These are phyloP conservation scores for Strigomonas galati DNA, from an alignment of 208 protist species.

Conservation along the genomic window DNA sequence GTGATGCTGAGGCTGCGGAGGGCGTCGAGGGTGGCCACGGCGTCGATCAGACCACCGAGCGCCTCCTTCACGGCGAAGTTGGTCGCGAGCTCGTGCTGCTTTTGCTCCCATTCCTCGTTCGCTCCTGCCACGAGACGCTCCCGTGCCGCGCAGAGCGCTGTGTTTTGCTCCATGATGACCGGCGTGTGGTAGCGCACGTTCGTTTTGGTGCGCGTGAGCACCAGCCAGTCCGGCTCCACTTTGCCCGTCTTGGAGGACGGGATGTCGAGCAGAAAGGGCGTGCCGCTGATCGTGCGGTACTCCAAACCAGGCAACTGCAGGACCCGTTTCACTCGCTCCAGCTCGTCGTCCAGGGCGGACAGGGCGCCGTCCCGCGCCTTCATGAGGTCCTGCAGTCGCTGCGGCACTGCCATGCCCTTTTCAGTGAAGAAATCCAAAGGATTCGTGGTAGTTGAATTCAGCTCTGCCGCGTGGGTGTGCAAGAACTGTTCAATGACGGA, in stretches of 20 bases:
- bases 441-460: slow-evolving; percentile 43
- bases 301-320: slow-evolving; percentile 61
- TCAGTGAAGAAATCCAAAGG: slow-evolving; percentile 64
- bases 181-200: slow-evolving; percentile 84
- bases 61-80: slow-evolving; percentile 26
- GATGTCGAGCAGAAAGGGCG: slow-evolving; percentile 76
- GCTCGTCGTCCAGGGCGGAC: slow-evolving; percentile 49
- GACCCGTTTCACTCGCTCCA: slow-evolving; percentile 38
- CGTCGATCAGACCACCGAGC: slow-evolving; percentile 37
- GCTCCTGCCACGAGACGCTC: slow-evolving; percentile 66
- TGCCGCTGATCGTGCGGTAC: slow-evolving; percentile 78
- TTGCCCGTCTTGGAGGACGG: slow-evolving; percentile 41
- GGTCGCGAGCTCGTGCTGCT: slow-evolving; percentile 31
- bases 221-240: slow-evolving; percentile 62
- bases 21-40: slow-evolving; percentile 57
- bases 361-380: slow-evolving; percentile 35
- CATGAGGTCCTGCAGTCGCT: slow-evolving; percentile 32
- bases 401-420: slow-evolving; percentile 17
- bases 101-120: slow-evolving; percentile 46
- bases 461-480: slow-evolving; percentile 23
- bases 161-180: slow-evolving; percentile 47
- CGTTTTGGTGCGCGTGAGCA: slow-evolving; percentile 73
- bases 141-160: slow-evolving; percentile 53
- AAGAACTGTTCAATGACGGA: slow-evolving; percentile 30
- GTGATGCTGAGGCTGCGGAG: slow-evolving; percentile 53